Percentiles rank a stretch among this genome's conserved stretches.
phyloP scores from a whole-genome alignment of 2,329 filamentous ascomycete species.

The Claviceps sp. region DNA sequence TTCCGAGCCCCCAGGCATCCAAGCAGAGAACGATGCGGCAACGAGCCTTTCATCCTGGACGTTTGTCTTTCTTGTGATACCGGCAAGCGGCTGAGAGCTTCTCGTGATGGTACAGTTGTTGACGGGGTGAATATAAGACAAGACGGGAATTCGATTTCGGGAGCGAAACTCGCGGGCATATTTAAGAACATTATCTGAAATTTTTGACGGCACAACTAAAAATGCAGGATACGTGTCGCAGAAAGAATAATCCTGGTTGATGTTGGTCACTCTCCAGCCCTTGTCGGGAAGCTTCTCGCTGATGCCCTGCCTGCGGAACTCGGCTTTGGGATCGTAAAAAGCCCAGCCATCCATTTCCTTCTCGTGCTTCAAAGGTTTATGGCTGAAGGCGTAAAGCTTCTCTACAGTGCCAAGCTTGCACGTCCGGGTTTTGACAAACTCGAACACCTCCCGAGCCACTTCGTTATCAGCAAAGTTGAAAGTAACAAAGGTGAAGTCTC shows the following conservation, averaged over 20 bases:
- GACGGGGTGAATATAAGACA: slow-evolving; percentile 90
- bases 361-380: slow-evolving; percentile 62
- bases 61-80: slow-evolving; percentile 75
- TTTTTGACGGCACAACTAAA: slow-evolving; percentile 70
- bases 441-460: slow-evolving; percentile 71
- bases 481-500: slow-evolving; percentile 87
- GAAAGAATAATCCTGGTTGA: slow-evolving; percentile 83
- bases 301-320: slow-evolving; percentile 80
- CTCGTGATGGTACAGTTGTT: slow-evolving; percentile 96
- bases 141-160: slow-evolving; percentile 69
- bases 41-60: slow-evolving; percentile 93
- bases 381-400: slow-evolving; percentile 82
- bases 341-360: slow-evolving; percentile 66
- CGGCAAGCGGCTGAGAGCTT: slow-evolving; percentile 83
- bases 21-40: slow-evolving; percentile 65
- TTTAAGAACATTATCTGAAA: slow-evolving; percentile 95
- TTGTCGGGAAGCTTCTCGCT: slow-evolving; percentile 63
- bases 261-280: slow-evolving; percentile 79
- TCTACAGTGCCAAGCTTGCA: slow-evolving; percentile 75
- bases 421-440: slow-evolving; percentile 68
- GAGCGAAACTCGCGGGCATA: slow-evolving; percentile 87
- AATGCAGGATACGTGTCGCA: slow-evolving; percentile 84
- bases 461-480: slow-evolving; percentile 72
- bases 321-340: slow-evolving; percentile 70
- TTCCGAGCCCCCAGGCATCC: slow-evolving; percentile 20